Evolutionary conservation across 2,329 filamentous ascomycete genomes (phyloP).

Genomic region (Dryadomyces sulphureus): DNA sequence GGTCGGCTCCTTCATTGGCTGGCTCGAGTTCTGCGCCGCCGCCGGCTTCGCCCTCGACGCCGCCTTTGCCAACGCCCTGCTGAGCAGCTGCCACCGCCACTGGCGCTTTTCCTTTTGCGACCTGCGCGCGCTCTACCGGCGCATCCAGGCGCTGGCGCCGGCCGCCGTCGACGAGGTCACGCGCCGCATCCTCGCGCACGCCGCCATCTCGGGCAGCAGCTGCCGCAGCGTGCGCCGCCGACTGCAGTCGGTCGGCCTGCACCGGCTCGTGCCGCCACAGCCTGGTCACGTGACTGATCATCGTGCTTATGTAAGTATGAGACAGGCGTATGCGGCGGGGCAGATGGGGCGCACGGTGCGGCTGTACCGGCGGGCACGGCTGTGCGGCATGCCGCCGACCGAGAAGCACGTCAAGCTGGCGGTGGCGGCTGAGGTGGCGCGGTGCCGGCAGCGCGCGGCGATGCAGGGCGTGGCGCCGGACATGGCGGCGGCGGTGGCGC

Average conservation of each 20-base stretch:
- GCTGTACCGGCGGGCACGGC: slow-evolving; percentile 23
- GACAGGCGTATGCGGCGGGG: slow-evolving; percentile 19
- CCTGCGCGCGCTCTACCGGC: slow-evolving; percentile 19
- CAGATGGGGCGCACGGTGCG: slow-evolving; percentile 19
- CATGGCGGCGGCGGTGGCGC: slow-evolving; percentile 18
- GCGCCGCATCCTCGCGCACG: slow-evolving; percentile 21
- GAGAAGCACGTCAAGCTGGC: slow-evolving; percentile 30
- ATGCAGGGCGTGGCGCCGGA: not conserved
- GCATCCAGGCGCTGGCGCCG: slow-evolving; percentile 18
- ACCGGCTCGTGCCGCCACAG: too few relatives aligned
- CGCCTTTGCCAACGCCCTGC: slow-evolving; percentile 23
- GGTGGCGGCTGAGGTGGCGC: slow-evolving; percentile 26
- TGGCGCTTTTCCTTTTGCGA: slow-evolving; percentile 24
- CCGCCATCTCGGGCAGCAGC: slow-evolving; percentile 16
- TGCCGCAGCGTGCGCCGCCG: not conserved
- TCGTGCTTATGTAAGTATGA: slow-evolving; percentile 23
- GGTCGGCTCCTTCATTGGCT: slow-evolving; percentile 21
- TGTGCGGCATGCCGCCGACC: slow-evolving; percentile 21
- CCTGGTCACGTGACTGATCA: slow-evolving; percentile 7
- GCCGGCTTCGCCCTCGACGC: slow-evolving; percentile 22
- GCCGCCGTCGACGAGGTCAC: slow-evolving; percentile 21
- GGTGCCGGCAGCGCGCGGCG: slow-evolving; percentile 11
- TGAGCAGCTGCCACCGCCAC: slow-evolving; percentile 20
- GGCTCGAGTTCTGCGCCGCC: slow-evolving; percentile 24
- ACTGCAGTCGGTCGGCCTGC: not conserved